Conservation (phyloP, 768 basidiomycete genomes). For the Macrolepiota dolichaula region DNA sequence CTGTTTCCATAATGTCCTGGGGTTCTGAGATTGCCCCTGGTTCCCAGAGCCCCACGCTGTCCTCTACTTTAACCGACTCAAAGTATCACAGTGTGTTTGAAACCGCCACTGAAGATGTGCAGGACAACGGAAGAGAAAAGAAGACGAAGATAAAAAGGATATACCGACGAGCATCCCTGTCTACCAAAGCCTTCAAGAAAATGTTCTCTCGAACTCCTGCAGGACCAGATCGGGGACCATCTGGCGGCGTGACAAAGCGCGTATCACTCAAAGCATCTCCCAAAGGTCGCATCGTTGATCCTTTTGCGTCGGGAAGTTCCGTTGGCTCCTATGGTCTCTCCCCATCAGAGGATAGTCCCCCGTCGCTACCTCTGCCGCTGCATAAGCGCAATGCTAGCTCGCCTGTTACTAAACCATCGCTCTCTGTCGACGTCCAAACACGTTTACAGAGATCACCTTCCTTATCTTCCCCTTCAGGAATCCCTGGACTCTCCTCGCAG, state of each 20-base stretch:
- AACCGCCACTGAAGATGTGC: not conserved
- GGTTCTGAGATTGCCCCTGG: not conserved
- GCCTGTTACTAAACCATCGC: not conserved
- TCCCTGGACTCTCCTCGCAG: not conserved
- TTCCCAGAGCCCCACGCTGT: not conserved
- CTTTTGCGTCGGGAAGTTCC: slow-evolving; percentile 1
- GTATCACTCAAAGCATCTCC: not conserved
- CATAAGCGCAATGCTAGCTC: not conserved
- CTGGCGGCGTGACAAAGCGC: not conserved
- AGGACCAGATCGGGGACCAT: not conserved
- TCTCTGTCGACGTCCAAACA: not conserved
- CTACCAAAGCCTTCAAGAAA: not conserved
- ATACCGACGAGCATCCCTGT: slow-evolving; percentile 1
- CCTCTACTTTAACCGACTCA: not conserved
- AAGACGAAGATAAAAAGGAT: slow-evolving; percentile 3
- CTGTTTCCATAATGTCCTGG: not conserved
- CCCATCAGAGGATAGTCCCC: not conserved
- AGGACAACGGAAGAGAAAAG: not conserved
- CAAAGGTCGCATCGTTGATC: not conserved
- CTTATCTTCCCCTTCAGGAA: not conserved
- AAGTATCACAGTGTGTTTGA: not conserved
- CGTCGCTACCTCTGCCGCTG: not conserved
- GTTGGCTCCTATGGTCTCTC: slow-evolving; percentile 2
- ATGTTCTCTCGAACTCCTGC: not conserved
- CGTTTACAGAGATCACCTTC: not conserved